Base-by-base conservation (phyloP, 228 moss, liverwort and hornwort species). In the Sphagnum magellanicum region DNA sequence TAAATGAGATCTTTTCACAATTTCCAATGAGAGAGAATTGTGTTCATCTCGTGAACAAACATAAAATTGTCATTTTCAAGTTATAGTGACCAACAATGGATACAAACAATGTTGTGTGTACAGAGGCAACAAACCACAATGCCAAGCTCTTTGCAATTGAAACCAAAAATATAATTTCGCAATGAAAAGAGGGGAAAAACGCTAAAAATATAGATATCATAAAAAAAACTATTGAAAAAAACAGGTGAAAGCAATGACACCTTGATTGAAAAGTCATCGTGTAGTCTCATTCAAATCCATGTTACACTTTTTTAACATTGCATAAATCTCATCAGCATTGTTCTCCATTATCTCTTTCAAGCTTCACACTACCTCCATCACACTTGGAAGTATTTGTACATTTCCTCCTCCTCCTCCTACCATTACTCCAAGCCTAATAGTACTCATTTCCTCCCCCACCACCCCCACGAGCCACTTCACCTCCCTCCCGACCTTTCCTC, bases 291-390 rank as follows among this genome's bases (percentile, higher is more conserved):
- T 68, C 0, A 66, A 66, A 72, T 85, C 79, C 81, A 81, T 81
- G 76, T 85, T 85, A 63, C 85, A 81, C 65, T 85, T 81, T 70
- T 76, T 81, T 13, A 81, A 78, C 68, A 74, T 79, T 9, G 81
- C 74, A 62, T 81, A 81, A 74, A 85, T 85, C 76, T 85, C 85
- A 68, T 85, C 85, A 61, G 81, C 78, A 61, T 78, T 79, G 63
- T 74, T 78, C 50, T 60, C 60, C 9, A 81, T 74, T 51, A 81
- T 58, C 69, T 81, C 81, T 72, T 72, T 76, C 46, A 85, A 75
- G 76, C 70, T 81, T 59, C 76, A 79, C 63, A 85, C 74, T 71
- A 68, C 75, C 72, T 85, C 81, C 66, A 81, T 78, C 69, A 79
- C 85, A 79, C 78, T 78, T 55, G 85, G 74, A 61, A 81, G 79